Base-by-base conservation (phyloP, 441 rosid species). In the Melastoma candidum region DNA sequence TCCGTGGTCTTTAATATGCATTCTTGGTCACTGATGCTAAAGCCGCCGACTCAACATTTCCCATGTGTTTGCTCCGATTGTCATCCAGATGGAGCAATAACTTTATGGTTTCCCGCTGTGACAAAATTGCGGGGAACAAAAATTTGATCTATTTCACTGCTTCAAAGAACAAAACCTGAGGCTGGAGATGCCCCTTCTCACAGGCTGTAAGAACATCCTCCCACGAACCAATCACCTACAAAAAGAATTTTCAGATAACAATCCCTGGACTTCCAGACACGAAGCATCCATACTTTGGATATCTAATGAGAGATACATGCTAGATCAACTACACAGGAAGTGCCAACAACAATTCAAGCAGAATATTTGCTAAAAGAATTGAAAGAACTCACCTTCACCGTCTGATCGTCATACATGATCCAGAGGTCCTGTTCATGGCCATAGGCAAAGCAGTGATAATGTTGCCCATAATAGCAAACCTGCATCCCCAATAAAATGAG, bases 401-500 rank as follows among this genome's bases (percentile, higher is more conserved):
- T 88, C 75, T 81, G 82, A 74, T 92, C 98, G 69, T 92, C 97
- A 57, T 85, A 92, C 98, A 88, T 92, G 60, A 88, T 74, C 98
- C 98, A 92, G 24, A 45, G 74, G n/a, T 64, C 81, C 41, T 72
- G 79, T 5, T 81, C 95, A 64, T 68, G 84, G 66, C 85, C 85
- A 64, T 85, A 79, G 57, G 97, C 95, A 56, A 92, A 92, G 71
- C 92, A 92, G 70, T 88, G 92, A 70, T 92, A 92, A 73, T 92
- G 95, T 64, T 85, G 95, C 59, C 98, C 98, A 47, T 88, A 88
- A 71, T 92, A 92, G 75, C 97, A 92, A 65, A 92, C 95, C 95
- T 92, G 68, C 29, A 49, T 56, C 3, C 61, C 51, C 26, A 51
- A 44, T 47, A 61, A 43, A 49, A 56, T 9, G 5, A 45, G 22